Base-by-base conservation (phyloP, 106 monocot species). In the Xerophyta viscosa region DNA sequence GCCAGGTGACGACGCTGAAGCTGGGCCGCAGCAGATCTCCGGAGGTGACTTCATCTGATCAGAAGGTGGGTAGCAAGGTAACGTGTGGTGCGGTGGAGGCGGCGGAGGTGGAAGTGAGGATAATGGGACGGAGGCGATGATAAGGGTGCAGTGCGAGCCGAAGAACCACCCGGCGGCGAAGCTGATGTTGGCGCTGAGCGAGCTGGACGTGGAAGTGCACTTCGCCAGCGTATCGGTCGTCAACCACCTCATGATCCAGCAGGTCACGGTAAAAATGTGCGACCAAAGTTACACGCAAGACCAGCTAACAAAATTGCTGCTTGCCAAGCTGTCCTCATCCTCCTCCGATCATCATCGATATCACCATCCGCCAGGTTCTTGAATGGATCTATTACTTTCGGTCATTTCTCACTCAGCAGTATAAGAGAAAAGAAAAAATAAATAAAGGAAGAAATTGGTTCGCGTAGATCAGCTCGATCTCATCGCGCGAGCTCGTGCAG, bases 201-300 rank as follows among this genome's bases (percentile, higher is more conserved):
- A 75, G 15, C 50, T 87, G 15, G 82, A 75, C 10, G 57, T 87
- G 5, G 87, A 87, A 8, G 58, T 87, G n/a, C 47, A 66, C 49
- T 67, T 78, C 33, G 87, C 82, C 1, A 82, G 75, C 58, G 68
- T 87, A 7, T 78, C 87, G 0, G 74, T 71, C 1, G 82, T 87
- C 2, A 74, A 81, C 25, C 81, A 78, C 7, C 45, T 78, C 14
- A 87, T 87, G 87, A 74, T 87, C 28, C 87, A 87, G 75, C 87
- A 87, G 47, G 82, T 73, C 0, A 80, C 87, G 3, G 75, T 87
- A 8, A 77, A 63, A 52, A 81, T 81, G 74, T 50, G 75, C 0
- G 58, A 46, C 33, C 17, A 71, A 8, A 13, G 39, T 7, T 74
- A 56, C 53, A 62, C 63, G 1, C 71, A 71, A 41, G 82, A 87